These are phyloP conservation scores for Sequoiadendron giganteum DNA, from an alignment of 75 land plant genomes.

Conservation along the genomic window DNA sequence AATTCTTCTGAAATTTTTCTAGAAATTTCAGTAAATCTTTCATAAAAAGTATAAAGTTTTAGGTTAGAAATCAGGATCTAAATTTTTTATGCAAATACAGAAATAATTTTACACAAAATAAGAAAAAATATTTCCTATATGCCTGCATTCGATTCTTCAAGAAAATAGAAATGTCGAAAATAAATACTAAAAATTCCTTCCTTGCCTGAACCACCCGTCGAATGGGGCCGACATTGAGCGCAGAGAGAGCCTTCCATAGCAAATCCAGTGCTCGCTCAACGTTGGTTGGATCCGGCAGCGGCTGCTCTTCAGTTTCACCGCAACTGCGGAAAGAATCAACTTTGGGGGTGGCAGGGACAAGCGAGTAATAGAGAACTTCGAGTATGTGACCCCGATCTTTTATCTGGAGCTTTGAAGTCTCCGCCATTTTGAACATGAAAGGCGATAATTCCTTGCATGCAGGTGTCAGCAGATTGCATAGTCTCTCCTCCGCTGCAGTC, in stretches of 20 bases:
- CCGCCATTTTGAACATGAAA: constrained; percentile 19
- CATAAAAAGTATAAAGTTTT: too few relatives aligned
- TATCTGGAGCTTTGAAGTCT: not conserved
- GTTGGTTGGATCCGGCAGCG: not conserved
- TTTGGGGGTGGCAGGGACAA: not conserved
- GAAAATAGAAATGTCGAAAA: too few relatives aligned
- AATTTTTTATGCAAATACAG: too few relatives aligned
- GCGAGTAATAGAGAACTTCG: not conserved
- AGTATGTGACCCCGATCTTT: not conserved
- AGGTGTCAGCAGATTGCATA: constrained; percentile 21
- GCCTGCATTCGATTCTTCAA: too few relatives aligned
- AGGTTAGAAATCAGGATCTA: too few relatives aligned
- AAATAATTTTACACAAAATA: too few relatives aligned
- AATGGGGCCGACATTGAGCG: not conserved
- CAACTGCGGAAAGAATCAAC: not conserved
- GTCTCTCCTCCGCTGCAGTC: constrained; percentile 14
- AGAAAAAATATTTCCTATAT: too few relatives aligned
- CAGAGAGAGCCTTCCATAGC: not conserved
- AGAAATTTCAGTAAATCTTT: too few relatives aligned
- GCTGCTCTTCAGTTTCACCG: not conserved
- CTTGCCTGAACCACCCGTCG: not conserved
- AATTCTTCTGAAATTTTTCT: not conserved
- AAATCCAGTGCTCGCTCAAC: not conserved
- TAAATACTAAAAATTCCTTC: too few relatives aligned
- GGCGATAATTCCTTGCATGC: constrained; percentile 33